Percentiles rank a stretch among this genome's conserved stretches.
Conservation (phyloP, 257 asterid species). For the Nicotiana sylvestris region DNA sequence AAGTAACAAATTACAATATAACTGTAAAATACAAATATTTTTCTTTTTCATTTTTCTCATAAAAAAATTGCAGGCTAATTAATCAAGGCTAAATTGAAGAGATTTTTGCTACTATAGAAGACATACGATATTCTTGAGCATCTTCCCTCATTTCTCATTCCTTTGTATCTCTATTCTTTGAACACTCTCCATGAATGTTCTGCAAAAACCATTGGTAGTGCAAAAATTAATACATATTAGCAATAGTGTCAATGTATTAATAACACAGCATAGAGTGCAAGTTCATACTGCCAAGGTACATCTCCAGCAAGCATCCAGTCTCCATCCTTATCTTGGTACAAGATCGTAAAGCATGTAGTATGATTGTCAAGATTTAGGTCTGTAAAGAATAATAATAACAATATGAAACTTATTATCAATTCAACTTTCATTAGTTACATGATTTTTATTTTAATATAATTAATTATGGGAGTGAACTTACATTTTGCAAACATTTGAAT, state of each 20-base stretch:
- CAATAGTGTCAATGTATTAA: background rate
- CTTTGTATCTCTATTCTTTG: constrained; percentile 46
- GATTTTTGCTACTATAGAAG: background rate
- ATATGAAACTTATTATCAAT: background rate
- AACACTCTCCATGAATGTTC: constrained; percentile 46
- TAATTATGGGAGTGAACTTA: constrained; percentile 1
- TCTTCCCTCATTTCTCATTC: constrained; percentile 17
- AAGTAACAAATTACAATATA: no score
- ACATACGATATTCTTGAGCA: background rate
- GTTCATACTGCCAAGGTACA: constrained; percentile 58
- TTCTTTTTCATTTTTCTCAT: background rate
- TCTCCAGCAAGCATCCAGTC: constrained; percentile 62
- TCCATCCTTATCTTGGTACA: constrained; percentile 58
- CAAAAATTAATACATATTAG: background rate
- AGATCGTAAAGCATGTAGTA: constrained; percentile 28
- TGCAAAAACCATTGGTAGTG: constrained; percentile 22
- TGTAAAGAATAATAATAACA: constrained; percentile 11
- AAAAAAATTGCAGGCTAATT: background rate
- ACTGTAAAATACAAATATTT: no score
- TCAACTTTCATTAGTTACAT: background rate
- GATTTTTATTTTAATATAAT: no score
- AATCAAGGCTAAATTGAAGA: background rate
- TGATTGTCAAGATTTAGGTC: constrained; percentile 23
- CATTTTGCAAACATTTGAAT: constrained; percentile 47
- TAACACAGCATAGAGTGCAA: background rate